Conservation (phyloP, 805 yeast species). For the Yamadazyma sp. region DNA sequence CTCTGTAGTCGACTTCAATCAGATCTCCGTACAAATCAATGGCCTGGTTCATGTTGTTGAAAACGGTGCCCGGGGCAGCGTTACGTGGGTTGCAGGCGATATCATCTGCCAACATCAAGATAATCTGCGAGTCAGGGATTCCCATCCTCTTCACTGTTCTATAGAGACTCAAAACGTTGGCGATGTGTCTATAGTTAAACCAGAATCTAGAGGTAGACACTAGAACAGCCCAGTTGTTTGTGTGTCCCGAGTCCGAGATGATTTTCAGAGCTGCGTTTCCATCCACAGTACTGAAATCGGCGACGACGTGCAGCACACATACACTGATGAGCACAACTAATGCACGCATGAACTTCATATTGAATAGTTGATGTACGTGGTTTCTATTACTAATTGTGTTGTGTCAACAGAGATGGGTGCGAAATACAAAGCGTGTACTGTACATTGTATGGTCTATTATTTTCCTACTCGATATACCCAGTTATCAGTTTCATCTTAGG, state of each 20-base stretch:
- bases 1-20: constrained; percentile 94
- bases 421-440: too few relatives aligned
- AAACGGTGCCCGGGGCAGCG: constrained; percentile 93
- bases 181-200: constrained; percentile 98
- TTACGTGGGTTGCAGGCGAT: constrained; percentile 96
- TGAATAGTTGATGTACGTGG: too few relatives aligned
- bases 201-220: constrained; percentile 96
- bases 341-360: too few relatives aligned
- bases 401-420: too few relatives aligned
- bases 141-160: constrained; percentile 95
- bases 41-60: constrained; percentile 88
- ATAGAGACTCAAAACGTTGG: constrained; percentile 90
- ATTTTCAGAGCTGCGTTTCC: constrained; percentile 24
- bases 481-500: too few relatives aligned
- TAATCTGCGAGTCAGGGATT: constrained; percentile 96
- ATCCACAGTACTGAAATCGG: constrained; percentile 8
- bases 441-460: too few relatives aligned
- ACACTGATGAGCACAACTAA: too few relatives aligned
- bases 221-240: constrained; percentile 79
- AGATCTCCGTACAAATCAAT: constrained; percentile 91
- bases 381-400: too few relatives aligned
- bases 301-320: not conserved
- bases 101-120: constrained; percentile 94
- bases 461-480: too few relatives aligned
- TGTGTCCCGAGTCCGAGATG: constrained; percentile 47